These are phyloP conservation scores for Neocallimastix lanati DNA, from an alignment of 192 early-diverging fungal species.

Conservation along the genomic window DNA sequence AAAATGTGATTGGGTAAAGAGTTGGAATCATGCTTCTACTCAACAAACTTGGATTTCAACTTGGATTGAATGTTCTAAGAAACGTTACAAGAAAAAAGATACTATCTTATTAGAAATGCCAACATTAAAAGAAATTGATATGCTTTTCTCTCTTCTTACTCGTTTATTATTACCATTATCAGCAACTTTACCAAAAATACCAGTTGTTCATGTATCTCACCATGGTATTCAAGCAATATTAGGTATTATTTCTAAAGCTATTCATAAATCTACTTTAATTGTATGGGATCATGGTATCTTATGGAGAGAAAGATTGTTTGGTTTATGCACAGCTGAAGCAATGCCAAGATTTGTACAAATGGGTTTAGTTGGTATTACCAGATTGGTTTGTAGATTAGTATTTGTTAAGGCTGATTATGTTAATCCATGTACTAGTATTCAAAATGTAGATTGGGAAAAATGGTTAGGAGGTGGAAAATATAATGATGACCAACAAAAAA, in stretches of 20 bases:
- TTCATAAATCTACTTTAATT: constrained; percentile 12
- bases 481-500: constrained; percentile 1
- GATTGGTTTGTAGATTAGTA: constrained; percentile 16
- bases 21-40: constrained; percentile 15
- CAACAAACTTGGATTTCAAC: constrained; percentile 18
- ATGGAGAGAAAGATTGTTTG: constrained; percentile 21
- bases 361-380: constrained; percentile 15
- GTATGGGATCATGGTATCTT: constrained; percentile 26
- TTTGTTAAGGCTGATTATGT: constrained; percentile 12
- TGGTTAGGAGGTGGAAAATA: constrained; percentile 17
- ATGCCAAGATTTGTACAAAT: constrained; percentile 23
- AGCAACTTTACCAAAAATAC: constrained; percentile 9
- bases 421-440: constrained; percentile 22
- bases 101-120: constrained; percentile 7
- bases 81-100: background rate
- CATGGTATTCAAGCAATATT: constrained; percentile 25
- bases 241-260: constrained; percentile 17
- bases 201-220: constrained; percentile 20
- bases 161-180: constrained; percentile 14
- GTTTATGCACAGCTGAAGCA: constrained; percentile 9
- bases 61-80: constrained; percentile 4
- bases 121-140: constrained; percentile 17
- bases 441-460: constrained; percentile 18
- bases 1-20: constrained; percentile 13
- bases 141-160: constrained; percentile 13